Base-by-base conservation (phyloP, 768 basidiomycete species). In the Podaxis pistillaris region DNA sequence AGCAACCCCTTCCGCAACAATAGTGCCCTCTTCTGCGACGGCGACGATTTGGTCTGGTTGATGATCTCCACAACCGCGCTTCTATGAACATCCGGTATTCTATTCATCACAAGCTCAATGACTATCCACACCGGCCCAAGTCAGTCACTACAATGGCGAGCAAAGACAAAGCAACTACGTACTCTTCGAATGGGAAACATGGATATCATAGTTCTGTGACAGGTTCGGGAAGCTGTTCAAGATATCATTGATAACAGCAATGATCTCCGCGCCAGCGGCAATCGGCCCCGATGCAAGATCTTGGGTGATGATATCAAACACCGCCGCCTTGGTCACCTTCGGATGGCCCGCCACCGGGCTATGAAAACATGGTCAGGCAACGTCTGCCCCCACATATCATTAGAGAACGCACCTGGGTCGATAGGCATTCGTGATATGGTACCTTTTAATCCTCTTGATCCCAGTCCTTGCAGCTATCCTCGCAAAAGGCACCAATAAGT, bases 281-380 rank as follows among this genome's bases (percentile, higher is more conserved):
- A 83, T 73, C 8, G 86, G 83, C 1, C 91, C 89, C 22, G 74
- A 79, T 46, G 75, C 77, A 37, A 89, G 69, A 68, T 94, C 92
- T 0, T 86, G 86, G 11, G 89, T 89, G 64, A 95, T 89, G 57
- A 95, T 92, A 71, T 95, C 93, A 65, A 93, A 87, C 22, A 90
- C 81, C 0, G 92, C 92, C 0, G 87, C 90, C 68, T 91, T 92
- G 58, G 81, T 79, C 53, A 81, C 78, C 64, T 84, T 85, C 0
- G 91, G 92, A 71, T 93, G 92, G 2, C 90, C 91, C 2, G 87
- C 80, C 28, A 87, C 83, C 22, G 81, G 72, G 62, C 90, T 91
- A 67, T 1, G 44, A 56, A 38, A n/a, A 49, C 19, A 4, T 7
- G 9, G 44, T 46, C 19, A 46, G 7, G 4, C 7, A 46, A 28